phyloP scores from a whole-genome alignment of 2,329 filamentous ascomycete genomes.

The Claviceps sp. region DNA sequence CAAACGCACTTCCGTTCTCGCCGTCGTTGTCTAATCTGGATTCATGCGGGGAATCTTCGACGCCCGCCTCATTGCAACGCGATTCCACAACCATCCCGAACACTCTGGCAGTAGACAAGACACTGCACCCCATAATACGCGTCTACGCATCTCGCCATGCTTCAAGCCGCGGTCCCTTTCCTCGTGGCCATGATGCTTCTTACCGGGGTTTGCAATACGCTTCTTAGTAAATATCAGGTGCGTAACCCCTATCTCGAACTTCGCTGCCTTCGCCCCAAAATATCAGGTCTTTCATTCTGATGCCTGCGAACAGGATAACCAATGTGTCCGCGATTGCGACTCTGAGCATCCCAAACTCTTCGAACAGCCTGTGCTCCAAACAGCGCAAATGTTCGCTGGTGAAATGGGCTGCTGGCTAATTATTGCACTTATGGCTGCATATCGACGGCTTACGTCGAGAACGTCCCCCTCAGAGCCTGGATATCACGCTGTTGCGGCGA shows the following conservation, averaged over 20 bases:
- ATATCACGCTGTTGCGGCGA: slow-evolving; percentile 51
- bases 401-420: slow-evolving; percentile 96
- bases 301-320: slow-evolving; percentile 58
- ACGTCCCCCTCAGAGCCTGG: slow-evolving; percentile 32
- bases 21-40: background rate
- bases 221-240: slow-evolving; percentile 93
- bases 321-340: slow-evolving; percentile 88
- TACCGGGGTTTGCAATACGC: slow-evolving; percentile 91
- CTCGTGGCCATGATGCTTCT: slow-evolving; percentile 93
- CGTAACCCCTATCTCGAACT: slow-evolving; percentile 9
- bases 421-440: slow-evolving; percentile 55
- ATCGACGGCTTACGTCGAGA: slow-evolving; percentile 40
- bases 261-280: background rate
- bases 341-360: slow-evolving; percentile 58
- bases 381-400: slow-evolving; percentile 94
- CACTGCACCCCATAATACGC: background rate
- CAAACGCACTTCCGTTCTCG: background rate
- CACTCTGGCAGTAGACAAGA: background rate
- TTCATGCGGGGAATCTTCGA: too few relatives aligned
- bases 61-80: background rate
- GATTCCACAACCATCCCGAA: background rate
- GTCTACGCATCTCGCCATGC: slow-evolving; percentile 36
- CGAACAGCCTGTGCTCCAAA: slow-evolving; percentile 92
- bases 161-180: slow-evolving; percentile 60
- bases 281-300: background rate